Evolutionary conservation across 306 rosid genomes (phyloP).

Genomic region (Castanospermum australe): DNA sequence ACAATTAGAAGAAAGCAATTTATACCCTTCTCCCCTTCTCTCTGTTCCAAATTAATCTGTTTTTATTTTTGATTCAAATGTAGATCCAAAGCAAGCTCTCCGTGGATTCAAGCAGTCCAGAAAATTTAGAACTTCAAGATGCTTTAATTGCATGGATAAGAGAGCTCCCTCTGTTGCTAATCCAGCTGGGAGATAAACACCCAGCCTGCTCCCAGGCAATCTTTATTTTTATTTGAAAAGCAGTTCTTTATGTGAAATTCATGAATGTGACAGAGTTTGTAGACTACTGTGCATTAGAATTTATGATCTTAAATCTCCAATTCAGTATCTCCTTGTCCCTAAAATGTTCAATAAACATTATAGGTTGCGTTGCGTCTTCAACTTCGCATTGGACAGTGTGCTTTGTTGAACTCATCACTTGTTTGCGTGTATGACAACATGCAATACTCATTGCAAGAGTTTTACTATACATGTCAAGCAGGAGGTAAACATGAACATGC

Average conservation of each 20-base stretch:
- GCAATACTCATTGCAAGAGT: constrained; percentile 55
- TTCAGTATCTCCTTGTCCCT: background rate
- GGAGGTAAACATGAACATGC: constrained; percentile 51
- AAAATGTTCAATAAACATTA: constrained; percentile 17
- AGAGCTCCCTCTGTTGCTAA: constrained; percentile 72
- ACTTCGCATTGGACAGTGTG: constrained; percentile 65
- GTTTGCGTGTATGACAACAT: constrained; percentile 52
- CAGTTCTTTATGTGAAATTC: constrained; percentile 5
- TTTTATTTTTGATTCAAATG: constrained; percentile 26
- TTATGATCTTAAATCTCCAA: constrained; percentile 19
- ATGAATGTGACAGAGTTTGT: constrained; percentile 4
- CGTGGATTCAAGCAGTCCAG: constrained; percentile 46
- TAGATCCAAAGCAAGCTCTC: constrained; percentile 51
- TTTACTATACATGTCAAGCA: constrained; percentile 45
- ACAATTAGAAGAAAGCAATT: constrained; percentile 10
- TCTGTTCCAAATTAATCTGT: background rate
- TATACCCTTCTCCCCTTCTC: background rate
- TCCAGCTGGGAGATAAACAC: constrained; percentile 64
- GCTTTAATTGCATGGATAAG: constrained; percentile 63
- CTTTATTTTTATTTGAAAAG: constrained; percentile 17
- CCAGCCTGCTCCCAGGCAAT: constrained; percentile 63
- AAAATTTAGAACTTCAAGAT: constrained; percentile 47
- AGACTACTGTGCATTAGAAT: background rate
- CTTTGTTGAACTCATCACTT: constrained; percentile 55
- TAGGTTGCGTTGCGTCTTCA: constrained; percentile 69